Evolutionary conservation across 345 rosid species (phyloP).

Genomic region (Linum trigynum): DNA sequence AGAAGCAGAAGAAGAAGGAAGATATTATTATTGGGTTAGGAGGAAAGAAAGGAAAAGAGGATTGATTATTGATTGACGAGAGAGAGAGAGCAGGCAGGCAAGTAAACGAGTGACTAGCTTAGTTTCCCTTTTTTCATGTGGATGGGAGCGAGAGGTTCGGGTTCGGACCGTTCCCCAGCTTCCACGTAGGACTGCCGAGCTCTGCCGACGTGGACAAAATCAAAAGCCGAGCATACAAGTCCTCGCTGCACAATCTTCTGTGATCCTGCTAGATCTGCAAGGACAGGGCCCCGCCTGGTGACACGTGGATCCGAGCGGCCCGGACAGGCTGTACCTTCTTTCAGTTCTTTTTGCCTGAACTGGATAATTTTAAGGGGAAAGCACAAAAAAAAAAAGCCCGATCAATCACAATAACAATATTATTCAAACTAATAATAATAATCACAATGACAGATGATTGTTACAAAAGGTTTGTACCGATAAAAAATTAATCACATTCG

Average conservation of each 20-base stretch:
- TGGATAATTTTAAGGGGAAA: too few relatives aligned
- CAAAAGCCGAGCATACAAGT: constrained; percentile 26
- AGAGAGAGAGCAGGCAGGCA: background rate
- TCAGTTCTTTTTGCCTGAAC: background rate
- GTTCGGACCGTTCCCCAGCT: constrained; percentile 13
- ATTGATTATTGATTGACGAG: background rate
- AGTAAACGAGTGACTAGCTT: constrained; percentile 13
- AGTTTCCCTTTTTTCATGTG: constrained; percentile 31
- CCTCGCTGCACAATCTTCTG: constrained; percentile 1
- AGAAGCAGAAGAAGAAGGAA: background rate
- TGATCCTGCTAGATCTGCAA: constrained; percentile 17
- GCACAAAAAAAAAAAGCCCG: too few relatives aligned
- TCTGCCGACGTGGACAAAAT: constrained; percentile 41
- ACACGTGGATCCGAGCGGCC: background rate
- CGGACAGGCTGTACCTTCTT: background rate
- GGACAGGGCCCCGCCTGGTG: background rate
- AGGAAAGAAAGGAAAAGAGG: background rate
- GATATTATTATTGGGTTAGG: background rate
- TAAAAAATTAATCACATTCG: too few relatives aligned
- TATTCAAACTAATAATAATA: too few relatives aligned
- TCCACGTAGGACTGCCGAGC: constrained; percentile 24
- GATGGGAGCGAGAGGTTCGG: constrained; percentile 28
- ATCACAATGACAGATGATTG: too few relatives aligned
- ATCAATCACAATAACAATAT: too few relatives aligned
- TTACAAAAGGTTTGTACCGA: too few relatives aligned